Base-by-base conservation (phyloP, 1,284 basidiomycete species). In the Ganoderma meredithae region DNA sequence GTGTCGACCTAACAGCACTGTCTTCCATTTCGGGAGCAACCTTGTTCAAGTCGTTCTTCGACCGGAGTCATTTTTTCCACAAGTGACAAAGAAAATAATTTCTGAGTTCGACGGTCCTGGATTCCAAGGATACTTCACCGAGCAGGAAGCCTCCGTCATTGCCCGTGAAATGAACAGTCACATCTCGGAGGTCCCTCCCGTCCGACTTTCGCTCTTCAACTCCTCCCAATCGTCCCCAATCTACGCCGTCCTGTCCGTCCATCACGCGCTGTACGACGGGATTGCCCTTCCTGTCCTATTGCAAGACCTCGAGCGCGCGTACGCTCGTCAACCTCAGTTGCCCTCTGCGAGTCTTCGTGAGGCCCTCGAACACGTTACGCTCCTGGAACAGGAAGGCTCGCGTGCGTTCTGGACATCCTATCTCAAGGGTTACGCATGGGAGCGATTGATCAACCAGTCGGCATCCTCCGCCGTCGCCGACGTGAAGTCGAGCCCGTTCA, bases 251-350 rank as follows among this genome's bases (percentile, higher is more conserved):
- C 71, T 85, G 49, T 85, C 85, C 10, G 83, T 86, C 49, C 85
- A 86, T 60, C 84, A 86, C 63, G 80, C 84, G 0, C 72, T 86
- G 8, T 86, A 83, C 67, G 84, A 86, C 70, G 84, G 83, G 8
- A 79, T 81, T 36, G 84, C 84, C 13, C 79, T 86, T 22, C 81
- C 84, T 0, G 73, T 79, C 12, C 71, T 85, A 12, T 74, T 85
- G 62, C 74, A 77, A 22, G 79, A 82, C 55, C 79, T 83, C 12
- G 83, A 85, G 64, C 74, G 76, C 10, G 76, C 74, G 49, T 82
- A 83, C 63, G 60, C 64, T 40, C 71, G 69, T 3, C 65, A 70
- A 40, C 60, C 70, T 53, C 73, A 74, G 47, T 66, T 69, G 15
- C 63, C 69, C 9, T 59, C 72, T 3, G 73, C 78, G 27, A 71